Percentiles rank a stretch among this genome's conserved stretches.
Conservation (phyloP, 2,329 filamentous ascomycete species). For the Phialemoniopsis sp. region DNA sequence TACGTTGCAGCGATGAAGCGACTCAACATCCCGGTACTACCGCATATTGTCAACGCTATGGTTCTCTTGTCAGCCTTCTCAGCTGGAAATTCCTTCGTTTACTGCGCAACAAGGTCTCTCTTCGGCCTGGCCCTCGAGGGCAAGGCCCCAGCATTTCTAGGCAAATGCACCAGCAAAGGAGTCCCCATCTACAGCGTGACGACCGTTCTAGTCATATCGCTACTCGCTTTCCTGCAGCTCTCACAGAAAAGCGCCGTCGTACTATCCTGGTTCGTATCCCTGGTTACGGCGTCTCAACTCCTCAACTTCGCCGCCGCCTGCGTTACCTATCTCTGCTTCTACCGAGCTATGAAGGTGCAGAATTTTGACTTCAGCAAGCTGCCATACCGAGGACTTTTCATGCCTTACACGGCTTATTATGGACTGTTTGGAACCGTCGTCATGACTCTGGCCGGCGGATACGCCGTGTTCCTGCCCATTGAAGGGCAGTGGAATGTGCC, state of each 20-base stretch:
- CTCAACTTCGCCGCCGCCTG: constrained; percentile 42
- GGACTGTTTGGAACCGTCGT: constrained; percentile 40
- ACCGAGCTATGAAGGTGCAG: constrained; percentile 50
- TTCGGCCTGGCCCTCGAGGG: constrained; percentile 56
- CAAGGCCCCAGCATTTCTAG: constrained; percentile 47
- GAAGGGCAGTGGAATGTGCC: constrained; percentile 22
- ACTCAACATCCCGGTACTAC: constrained; percentile 45
- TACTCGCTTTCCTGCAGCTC: constrained; percentile 32
- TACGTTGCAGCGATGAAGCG: constrained; percentile 54
- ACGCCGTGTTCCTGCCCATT: constrained; percentile 39
- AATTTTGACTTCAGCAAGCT: constrained; percentile 31
- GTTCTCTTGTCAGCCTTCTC: constrained; percentile 56
- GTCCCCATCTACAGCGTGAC: constrained; percentile 48
- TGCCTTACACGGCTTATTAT: constrained; percentile 48
- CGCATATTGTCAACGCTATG: constrained; percentile 58
- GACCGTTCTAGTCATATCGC: constrained; percentile 23
- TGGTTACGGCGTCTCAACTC: constrained; percentile 29
- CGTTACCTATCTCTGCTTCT: constrained; percentile 39
- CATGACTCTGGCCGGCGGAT: constrained; percentile 53
- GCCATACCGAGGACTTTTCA: constrained; percentile 43
- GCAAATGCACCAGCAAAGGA: constrained; percentile 47
- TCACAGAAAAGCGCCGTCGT: constrained; percentile 28
- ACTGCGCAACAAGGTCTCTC: constrained; percentile 56
- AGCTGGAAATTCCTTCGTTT: constrained; percentile 59
- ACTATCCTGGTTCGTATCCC: constrained; percentile 30